Evolutionary conservation across 2,329 filamentous ascomycete species (phyloP).

Genomic region (Monilinia fructicola): DNA sequence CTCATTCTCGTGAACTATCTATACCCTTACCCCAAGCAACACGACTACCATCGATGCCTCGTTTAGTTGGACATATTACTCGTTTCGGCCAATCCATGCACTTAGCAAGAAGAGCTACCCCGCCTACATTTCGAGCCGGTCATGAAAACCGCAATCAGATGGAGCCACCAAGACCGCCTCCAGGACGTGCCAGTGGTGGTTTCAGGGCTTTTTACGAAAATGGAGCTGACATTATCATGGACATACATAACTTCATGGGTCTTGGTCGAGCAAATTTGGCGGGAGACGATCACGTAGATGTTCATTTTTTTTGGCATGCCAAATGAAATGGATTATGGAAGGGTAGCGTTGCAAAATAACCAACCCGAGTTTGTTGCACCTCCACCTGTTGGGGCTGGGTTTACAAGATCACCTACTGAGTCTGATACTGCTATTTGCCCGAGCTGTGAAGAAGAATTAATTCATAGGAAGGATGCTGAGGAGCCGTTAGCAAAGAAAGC

Average conservation of each 20-base stretch:
- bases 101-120: neutral
- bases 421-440: constrained; percentile 78
- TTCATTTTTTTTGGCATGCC: constrained; percentile 29
- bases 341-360: constrained; percentile 32
- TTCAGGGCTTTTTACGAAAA: neutral
- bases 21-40: constrained; percentile 1
- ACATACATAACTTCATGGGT: neutral
- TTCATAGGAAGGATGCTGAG: constrained; percentile 55
- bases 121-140: neutral
- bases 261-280: neutral
- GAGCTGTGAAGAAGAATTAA: constrained; percentile 81
- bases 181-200: neutral
- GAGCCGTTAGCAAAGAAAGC: constrained; percentile 43
- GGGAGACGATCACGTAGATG: neutral
- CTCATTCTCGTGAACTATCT: constrained; percentile 22
- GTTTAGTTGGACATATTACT: neutral
- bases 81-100: neutral
- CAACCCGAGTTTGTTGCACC: constrained; percentile 39
- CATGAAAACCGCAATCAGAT: neutral
- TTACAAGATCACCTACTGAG: constrained; percentile 72
- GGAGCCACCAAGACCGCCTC: neutral
- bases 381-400: constrained; percentile 68
- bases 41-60: neutral
- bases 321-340: constrained; percentile 38
- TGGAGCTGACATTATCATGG: constrained; percentile 13